Conservation (phyloP, 495 filamentous ascomycete species). For the Aspergillus haitiensis region DNA sequence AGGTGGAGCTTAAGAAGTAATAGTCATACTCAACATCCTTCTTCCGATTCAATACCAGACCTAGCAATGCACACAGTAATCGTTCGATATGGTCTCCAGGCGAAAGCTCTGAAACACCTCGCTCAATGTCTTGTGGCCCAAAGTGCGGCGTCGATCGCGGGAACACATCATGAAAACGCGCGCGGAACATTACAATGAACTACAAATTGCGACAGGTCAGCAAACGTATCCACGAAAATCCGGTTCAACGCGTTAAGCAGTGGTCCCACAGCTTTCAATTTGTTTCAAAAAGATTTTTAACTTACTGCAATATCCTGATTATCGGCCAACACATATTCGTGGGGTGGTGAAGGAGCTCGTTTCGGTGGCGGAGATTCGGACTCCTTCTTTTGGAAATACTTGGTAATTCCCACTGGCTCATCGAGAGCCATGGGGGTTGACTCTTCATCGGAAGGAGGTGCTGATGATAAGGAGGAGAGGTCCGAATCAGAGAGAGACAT, state of each 20-base stretch:
- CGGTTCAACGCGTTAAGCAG: slow-evolving; percentile 37
- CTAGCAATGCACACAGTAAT: slow-evolving; percentile 83
- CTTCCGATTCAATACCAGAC: slow-evolving; percentile 90
- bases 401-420: slow-evolving; percentile 46
- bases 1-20: slow-evolving; percentile 23
- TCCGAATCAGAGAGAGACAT: slow-evolving; percentile 57
- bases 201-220: slow-evolving; percentile 49
- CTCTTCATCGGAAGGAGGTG: slow-evolving; percentile 59
- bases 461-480: slow-evolving; percentile 59
- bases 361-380: slow-evolving; percentile 66
- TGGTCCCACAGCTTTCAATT: not conserved
- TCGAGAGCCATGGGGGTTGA: slow-evolving; percentile 40
- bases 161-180: slow-evolving; percentile 86
- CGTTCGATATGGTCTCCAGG: slow-evolving; percentile 84
- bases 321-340: slow-evolving; percentile 85
- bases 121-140: slow-evolving; percentile 92
- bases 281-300: slow-evolving; percentile 30
- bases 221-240: slow-evolving; percentile 32
- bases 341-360: slow-evolving; percentile 78
- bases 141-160: slow-evolving; percentile 82
- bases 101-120: slow-evolving; percentile 70
- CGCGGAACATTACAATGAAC: slow-evolving; percentile 98
- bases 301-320: slow-evolving; percentile 86
- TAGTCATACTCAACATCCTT: slow-evolving; percentile 92
- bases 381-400: slow-evolving; percentile 50